Evolutionary conservation across 164 flowering plant species (phyloP), one percentile per base, ranked within the genome.

Genomic region (Houttuynia cordata): DNA sequence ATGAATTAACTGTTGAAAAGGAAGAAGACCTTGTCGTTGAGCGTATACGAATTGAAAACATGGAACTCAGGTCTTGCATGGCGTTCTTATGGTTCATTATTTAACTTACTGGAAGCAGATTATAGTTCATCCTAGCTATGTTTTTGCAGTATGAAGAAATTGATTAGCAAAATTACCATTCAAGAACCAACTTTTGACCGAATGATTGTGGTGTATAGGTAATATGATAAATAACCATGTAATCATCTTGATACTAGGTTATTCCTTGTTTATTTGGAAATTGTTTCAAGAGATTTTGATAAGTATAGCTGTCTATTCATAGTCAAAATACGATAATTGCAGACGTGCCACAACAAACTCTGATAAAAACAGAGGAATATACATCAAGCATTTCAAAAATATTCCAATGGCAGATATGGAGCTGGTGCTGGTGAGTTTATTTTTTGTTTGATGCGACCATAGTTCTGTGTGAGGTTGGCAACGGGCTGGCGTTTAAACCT

Each of bases 321-420:
- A 30, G 37, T 30, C 6, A 2, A 30, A 30, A 30, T 30, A 6
- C 2, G 6, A 45, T 24, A 24, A 49, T 45, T 63, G n/a, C 80
- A 92, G 99, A 85, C 70, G 73, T 67, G 92, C 96, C 58, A 73
- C 81, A 69, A 67, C 74, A 23, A 74, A 71, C 63, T 6, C 51
- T 49, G 94, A 88, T 19, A 79, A 21, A 37, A 58, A 62, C 23
- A 50, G 89, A 57, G 97, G 97, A 58, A 81, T 93, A 62, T 90
- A 61, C 68, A 76, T 93, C 45, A 90, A 93, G 72, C 99, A 93
- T 81, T 93, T 93, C 71, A 90, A 75, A 68, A 88, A 86, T 76
- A 93, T 93, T 66, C 97, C 99, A 25, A 93, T 93, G 99, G 99
- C 99, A 56, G 99, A 93, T 78, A 68, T 93, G 93, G 99, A 93